Conservation (phyloP, 148 eudicot species). For the Selenicereus undatus region DNA sequence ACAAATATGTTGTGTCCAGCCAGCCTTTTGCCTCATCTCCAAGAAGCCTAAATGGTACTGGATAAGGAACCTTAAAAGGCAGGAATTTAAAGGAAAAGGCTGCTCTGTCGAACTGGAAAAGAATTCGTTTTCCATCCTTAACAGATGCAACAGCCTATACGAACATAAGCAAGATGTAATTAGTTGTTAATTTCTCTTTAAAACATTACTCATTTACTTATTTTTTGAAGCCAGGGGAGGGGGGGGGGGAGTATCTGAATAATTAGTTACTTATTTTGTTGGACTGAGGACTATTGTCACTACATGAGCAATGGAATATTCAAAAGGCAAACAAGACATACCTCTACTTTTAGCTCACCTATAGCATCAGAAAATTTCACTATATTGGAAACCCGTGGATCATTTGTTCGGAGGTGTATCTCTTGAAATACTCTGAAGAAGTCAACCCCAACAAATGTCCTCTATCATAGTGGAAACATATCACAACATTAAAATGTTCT, state of each 20-base stretch:
- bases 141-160: conserved; percentile 81
- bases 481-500: not conserved
- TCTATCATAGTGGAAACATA: conserved; percentile 36
- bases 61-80: conserved; percentile 96
- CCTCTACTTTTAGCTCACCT: conserved; percentile 99
- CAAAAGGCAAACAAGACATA: conserved; percentile 18
- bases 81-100: conserved; percentile 86
- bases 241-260: not conserved
- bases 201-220: not conserved
- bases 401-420: conserved; percentile 62
- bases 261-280: not conserved
- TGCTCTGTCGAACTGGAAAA: conserved; percentile 91
- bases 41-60: conserved; percentile 92
- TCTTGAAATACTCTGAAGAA: conserved; percentile 92
- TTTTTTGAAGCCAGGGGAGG: not conserved
- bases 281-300: not conserved
- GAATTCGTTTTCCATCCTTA: conserved; percentile 74
- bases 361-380: conserved; percentile 82
- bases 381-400: conserved; percentile 93
- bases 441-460: conserved; percentile 96
- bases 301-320: not conserved
- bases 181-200: not conserved
- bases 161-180: not conserved
- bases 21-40: conserved; percentile 99
- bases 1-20: conserved; percentile 97